These are phyloP conservation scores for Flaveria ramosissima DNA, from an alignment of 129 eudicot genomes.

Conservation along the genomic window DNA sequence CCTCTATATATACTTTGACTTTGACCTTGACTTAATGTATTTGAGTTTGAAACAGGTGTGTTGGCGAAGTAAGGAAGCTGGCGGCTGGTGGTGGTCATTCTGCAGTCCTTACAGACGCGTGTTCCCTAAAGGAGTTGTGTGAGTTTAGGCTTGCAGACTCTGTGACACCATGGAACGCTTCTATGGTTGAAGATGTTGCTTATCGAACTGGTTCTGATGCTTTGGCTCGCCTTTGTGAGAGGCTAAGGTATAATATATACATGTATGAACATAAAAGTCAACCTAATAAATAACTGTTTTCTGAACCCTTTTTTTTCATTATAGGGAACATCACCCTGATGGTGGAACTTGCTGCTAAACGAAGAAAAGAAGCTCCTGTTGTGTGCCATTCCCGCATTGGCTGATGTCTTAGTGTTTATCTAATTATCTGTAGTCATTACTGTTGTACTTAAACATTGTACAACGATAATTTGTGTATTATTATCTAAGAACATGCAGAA, in stretches of 20 bases:
- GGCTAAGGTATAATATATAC: constrained; percentile 58
- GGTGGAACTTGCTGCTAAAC: constrained; percentile 43
- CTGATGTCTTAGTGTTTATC: constrained; percentile 1
- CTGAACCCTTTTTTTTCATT: constrained; percentile 22
- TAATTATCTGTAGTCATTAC: constrained; percentile 13
- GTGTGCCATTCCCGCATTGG: neutral
- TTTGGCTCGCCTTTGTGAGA: constrained; percentile 94
- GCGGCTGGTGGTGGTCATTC: constrained; percentile 99
- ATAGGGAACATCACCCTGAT: constrained; percentile 53
- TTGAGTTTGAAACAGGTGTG: constrained; percentile 62
- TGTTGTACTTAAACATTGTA: constrained; percentile 32
- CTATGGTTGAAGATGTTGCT: constrained; percentile 76
- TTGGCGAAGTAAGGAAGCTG: constrained; percentile 93
- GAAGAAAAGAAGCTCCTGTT: constrained; percentile 14
- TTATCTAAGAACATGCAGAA: constrained; percentile 28
- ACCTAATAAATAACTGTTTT: constrained; percentile 11
- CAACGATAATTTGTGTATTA: constrained; percentile 16
- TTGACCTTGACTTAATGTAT: neutral
- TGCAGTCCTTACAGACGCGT: constrained; percentile 88
- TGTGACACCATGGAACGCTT: constrained; percentile 68
- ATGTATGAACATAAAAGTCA: neutral
- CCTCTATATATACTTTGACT: constrained; percentile 16
- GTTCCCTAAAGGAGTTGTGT: constrained; percentile 85
- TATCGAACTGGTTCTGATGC: constrained; percentile 90
- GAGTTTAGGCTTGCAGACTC: constrained; percentile 85